Evolutionary conservation across 805 yeast species (phyloP).

Genomic region (Ogataea siamensis): DNA sequence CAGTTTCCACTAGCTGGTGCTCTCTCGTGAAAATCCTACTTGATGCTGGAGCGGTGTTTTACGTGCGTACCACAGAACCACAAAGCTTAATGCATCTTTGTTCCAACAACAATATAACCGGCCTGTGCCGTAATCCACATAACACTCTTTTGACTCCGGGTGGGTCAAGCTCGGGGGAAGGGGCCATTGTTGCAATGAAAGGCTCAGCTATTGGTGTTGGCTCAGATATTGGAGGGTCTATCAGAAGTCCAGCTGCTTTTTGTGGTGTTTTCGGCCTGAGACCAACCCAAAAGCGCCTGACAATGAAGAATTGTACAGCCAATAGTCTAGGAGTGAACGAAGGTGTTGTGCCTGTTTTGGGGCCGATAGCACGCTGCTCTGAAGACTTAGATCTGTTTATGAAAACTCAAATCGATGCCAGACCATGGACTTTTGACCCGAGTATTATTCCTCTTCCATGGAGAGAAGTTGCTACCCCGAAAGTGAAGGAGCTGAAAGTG

Average conservation of each 20-base stretch:
- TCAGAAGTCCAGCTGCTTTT: slow-evolving; percentile 46
- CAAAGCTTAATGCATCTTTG: slow-evolving; percentile 9
- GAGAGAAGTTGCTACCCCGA: slow-evolving; percentile 39
- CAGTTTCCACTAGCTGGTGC: slow-evolving; percentile 41
- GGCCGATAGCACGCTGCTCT: slow-evolving; percentile 47
- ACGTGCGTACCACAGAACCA: slow-evolving; percentile 7
- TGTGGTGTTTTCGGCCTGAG: slow-evolving; percentile 49
- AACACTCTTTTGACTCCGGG: slow-evolving; percentile 7
- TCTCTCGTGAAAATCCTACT: slow-evolving; percentile 41
- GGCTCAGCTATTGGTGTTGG: slow-evolving; percentile 8
- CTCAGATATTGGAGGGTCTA: slow-evolving; percentile 9
- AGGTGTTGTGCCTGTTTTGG: slow-evolving; percentile 42
- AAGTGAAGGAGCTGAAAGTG: slow-evolving; percentile 38
- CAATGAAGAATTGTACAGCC: slow-evolving; percentile 38
- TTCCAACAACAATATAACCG: slow-evolving; percentile 11
- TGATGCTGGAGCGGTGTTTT: slow-evolving; percentile 25
- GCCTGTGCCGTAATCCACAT: slow-evolving; percentile 3
- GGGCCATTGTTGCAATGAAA: slow-evolving; percentile 7
- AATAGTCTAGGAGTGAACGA: slow-evolving; percentile 44
- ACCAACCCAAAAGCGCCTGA: slow-evolving; percentile 49
- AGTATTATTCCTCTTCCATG: slow-evolving; percentile 48
- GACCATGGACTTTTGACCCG: slow-evolving; percentile 59
- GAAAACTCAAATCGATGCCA: slow-evolving; percentile 42
- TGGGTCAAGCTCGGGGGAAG: slow-evolving; percentile 9
- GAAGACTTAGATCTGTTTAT: slow-evolving; percentile 49